These are phyloP conservation scores for Lomentospora prolificans DNA, from an alignment of 2,329 filamentous ascomycete genomes.

Conservation along the genomic window DNA sequence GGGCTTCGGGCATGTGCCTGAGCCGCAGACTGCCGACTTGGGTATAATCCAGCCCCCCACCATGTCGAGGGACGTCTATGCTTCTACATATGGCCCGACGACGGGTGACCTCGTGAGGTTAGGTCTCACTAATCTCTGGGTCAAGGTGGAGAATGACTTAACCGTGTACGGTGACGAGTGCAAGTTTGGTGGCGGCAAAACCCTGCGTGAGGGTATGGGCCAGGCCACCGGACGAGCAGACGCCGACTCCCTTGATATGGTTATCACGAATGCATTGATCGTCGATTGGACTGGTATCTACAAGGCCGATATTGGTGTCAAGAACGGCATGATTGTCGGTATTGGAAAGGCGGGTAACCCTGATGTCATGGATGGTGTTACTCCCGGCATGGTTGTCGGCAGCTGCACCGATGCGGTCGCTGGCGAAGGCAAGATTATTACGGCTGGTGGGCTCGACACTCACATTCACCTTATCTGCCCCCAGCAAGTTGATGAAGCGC, in stretches of 20 bases:
- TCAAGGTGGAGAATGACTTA: constrained; percentile 78
- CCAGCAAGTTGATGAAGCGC: constrained; percentile 75
- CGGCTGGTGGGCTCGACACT: constrained; percentile 78
- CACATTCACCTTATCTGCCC: constrained; percentile 95
- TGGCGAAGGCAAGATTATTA: constrained; percentile 82
- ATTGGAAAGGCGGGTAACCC: constrained; percentile 95
- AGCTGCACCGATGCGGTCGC: constrained; percentile 87
- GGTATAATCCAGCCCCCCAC: constrained; percentile 50
- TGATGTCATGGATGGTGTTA: constrained; percentile 89
- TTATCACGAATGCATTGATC: constrained; percentile 82
- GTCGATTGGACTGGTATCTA: constrained; percentile 89
- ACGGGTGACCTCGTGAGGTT: constrained; percentile 76
- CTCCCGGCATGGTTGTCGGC: constrained; percentile 69
- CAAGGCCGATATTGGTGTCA: constrained; percentile 94
- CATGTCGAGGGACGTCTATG: constrained; percentile 72
- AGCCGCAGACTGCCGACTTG: constrained; percentile 44
- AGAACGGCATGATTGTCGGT: constrained; percentile 72
- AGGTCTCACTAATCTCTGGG: constrained; percentile 79
- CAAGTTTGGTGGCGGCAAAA: constrained; percentile 91
- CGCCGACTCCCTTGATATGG: constrained; percentile 66
- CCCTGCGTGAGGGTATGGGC: constrained; percentile 88
- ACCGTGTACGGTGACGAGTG: constrained; percentile 88
- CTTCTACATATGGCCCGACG: constrained; percentile 86
- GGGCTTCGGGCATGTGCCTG: constrained; percentile 69
- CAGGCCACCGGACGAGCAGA: constrained; percentile 72